Evolutionary conservation across 169 alveolate genomes (phyloP).

Genomic region (Plasmodium billcollinsi): DNA sequence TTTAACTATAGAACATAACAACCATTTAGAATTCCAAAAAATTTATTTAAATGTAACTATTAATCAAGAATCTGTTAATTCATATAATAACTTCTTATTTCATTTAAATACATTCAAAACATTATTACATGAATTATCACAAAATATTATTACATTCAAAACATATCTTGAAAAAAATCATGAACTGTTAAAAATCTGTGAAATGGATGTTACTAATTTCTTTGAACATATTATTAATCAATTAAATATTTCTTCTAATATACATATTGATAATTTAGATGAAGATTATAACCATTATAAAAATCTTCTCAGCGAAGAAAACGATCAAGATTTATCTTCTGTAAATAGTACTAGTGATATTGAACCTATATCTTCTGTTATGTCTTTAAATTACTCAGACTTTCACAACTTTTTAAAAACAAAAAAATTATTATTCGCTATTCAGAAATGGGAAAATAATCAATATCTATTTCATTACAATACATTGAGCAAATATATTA

Average conservation of each 20-base stretch:
- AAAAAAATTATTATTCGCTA: conserved; percentile 15
- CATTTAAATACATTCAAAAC: conserved; percentile 51
- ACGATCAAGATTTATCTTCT: neutral
- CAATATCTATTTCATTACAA: conserved; percentile 29
- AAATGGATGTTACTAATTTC: conserved; percentile 43
- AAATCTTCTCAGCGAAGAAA: conserved; percentile 28
- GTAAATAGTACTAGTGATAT: conserved; percentile 7
- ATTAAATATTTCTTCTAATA: conserved; percentile 12
- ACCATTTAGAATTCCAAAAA: conserved; percentile 66
- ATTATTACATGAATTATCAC: conserved; percentile 13
- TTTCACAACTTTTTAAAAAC: conserved; percentile 28
- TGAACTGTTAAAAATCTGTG: conserved; percentile 32
- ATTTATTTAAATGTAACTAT: conserved; percentile 29
- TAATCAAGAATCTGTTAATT: conserved; percentile 60
- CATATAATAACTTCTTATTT: conserved; percentile 46
- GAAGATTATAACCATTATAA: conserved; percentile 16
- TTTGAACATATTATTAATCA: conserved; percentile 15
- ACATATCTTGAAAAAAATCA: conserved; percentile 33
- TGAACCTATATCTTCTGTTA: neutral
- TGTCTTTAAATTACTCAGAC: conserved; percentile 13
- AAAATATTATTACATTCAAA: conserved; percentile 13
- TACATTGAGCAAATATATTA: conserved; percentile 39
- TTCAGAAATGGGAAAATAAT: conserved; percentile 14
- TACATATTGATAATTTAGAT: conserved; percentile 36
- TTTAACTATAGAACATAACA: conserved; percentile 23